phyloP scores from a whole-genome alignment of 495 filamentous ascomycete species.

The Penicillium dipodomyicola region DNA sequence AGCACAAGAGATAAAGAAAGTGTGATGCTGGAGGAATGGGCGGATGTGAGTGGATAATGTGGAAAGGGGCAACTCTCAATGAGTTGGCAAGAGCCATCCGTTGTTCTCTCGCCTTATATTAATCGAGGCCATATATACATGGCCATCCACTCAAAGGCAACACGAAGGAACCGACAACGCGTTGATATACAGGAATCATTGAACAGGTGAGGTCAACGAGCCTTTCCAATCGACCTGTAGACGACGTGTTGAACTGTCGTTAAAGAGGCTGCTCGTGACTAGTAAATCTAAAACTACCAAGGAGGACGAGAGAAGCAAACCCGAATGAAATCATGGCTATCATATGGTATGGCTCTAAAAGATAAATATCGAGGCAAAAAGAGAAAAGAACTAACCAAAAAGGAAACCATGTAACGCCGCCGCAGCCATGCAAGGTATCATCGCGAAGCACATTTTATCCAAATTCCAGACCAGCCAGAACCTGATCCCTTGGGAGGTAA shows the following conservation, averaged over 20 bases:
- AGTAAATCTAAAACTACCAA: background rate
- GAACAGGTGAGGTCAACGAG: background rate
- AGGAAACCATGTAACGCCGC: conserved; percentile 5
- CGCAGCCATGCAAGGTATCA: conserved; percentile 14
- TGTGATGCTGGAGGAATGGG: background rate
- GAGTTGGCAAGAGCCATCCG: background rate
- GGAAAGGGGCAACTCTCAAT: background rate
- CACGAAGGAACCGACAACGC: background rate
- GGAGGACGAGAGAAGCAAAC: background rate
- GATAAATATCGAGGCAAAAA: background rate
- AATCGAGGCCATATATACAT: background rate
- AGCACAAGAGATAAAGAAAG: background rate
- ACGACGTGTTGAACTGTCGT: background rate
- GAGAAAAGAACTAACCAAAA: background rate
- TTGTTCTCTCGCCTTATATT: background rate
- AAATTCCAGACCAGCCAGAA: conserved; percentile 1
- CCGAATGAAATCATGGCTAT: conserved; percentile 6
- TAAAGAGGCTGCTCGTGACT: background rate
- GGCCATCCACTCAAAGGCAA: background rate
- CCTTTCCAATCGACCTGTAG: background rate
- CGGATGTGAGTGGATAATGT: background rate
- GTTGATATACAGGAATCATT: background rate
- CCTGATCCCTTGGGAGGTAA: background rate
- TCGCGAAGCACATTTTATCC: conserved; percentile 13
- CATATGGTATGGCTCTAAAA: conserved; percentile 6